These are phyloP conservation scores for Mucor circinelloides DNA, from an alignment of 371 early-diverging fungal genomes.

Conservation along the genomic window DNA sequence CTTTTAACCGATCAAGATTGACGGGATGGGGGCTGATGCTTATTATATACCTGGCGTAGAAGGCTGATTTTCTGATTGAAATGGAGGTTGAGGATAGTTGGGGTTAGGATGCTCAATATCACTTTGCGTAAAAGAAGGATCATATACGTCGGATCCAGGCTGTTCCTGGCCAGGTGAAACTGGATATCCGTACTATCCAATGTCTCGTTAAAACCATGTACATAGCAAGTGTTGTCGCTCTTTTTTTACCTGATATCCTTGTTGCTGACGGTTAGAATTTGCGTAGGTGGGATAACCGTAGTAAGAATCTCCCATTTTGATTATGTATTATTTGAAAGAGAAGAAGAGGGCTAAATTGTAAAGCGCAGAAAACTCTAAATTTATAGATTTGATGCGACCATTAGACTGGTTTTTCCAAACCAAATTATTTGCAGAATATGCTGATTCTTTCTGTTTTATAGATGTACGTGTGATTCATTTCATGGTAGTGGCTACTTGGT, in stretches of 20 bases:
- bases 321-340: neutral
- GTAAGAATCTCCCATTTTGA: neutral
- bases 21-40: neutral
- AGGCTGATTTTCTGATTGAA: constrained; percentile 25
- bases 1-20: constrained; percentile 6
- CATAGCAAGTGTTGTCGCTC: neutral
- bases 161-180: neutral
- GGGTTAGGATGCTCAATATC: constrained; percentile 19
- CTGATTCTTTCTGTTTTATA: neutral
- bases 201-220: neutral
- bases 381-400: neutral
- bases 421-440: neutral
- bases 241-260: neutral
- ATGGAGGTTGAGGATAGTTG: constrained; percentile 32
- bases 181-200: constrained; percentile 12
- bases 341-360: neutral
- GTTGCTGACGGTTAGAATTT: neutral
- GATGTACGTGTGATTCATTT: too few relatives aligned
- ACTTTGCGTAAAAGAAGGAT: constrained; percentile 17
- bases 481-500: neutral
- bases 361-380: neutral
- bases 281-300: neutral
- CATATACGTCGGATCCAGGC: constrained; percentile 18
- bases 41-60: constrained; percentile 22
- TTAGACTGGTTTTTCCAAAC: neutral